Evolutionary conservation across 2,329 filamentous ascomycete species (phyloP), one percentile per base, ranked within the genome.

Genomic region (Curvularia sp.): DNA sequence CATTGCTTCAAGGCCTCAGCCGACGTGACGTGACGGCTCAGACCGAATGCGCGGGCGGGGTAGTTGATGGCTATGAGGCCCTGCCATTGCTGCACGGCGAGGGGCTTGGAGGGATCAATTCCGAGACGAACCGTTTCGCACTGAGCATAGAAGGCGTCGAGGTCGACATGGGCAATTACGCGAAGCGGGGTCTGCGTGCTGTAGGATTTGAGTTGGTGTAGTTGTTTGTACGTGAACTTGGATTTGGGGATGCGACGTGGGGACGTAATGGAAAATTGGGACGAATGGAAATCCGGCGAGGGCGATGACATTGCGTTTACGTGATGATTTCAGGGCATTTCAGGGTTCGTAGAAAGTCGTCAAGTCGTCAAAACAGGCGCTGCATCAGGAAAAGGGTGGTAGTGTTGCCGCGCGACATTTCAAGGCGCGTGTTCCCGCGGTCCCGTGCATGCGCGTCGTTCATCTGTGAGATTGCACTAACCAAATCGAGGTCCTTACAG

Each of bases 1-100:
- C 95, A 99, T 62, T 92, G 82, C 76, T 94, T 94, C 77, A 88
- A 89, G 18, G 95, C 95, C 71, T 98, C 95, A 4, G 83, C 82
- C 42, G 92, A 85, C 8, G 88, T 90, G 63, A 94, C 88, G 79
- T 96, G 91, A 33, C 94, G 83, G 44, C 83, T 89, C 53, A 99
- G 88, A 2, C 92, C 93, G 69, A 87, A 93, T 8, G 85, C 85
- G 15, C 95, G 88, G 5, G 94, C 93, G 2, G 95, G 88, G 73
- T 99, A 99, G 80, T 99, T 99, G 77, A 99, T 88, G 3, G 95
- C 95, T 73, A 99, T 99, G 24, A 99, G 83, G 8, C 91, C 92
- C 77, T 96, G 91, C 90, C 90, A 98, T 82, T 98, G 94, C 74
- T 96, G 93, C 20, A 99, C 95, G 0, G 93, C 95, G 24, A 99